These are phyloP conservation scores for Aphanomyces invadans DNA, from an alignment of 352 stramenopile genomes.

Conservation along the genomic window DNA sequence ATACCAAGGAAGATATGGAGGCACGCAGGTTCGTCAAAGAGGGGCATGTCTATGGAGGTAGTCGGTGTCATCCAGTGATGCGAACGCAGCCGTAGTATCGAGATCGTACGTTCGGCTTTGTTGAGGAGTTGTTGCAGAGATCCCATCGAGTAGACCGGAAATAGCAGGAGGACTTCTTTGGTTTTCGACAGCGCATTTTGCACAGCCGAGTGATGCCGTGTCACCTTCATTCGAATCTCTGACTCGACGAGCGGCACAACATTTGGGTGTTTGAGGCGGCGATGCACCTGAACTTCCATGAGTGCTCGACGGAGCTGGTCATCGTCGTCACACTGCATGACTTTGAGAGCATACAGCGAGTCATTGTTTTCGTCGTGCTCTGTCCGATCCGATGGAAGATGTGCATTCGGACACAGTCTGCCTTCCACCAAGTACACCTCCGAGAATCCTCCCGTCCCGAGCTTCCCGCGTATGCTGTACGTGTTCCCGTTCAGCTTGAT, in stretches of 20 bases:
- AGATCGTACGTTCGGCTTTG: slow-evolving; percentile 15
- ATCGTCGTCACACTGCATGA: slow-evolving; percentile 38
- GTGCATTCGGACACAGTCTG: neutral
- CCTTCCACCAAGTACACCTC: slow-evolving; percentile 51
- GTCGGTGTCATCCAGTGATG: neutral
- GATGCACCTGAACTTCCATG: slow-evolving; percentile 66
- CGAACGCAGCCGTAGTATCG: neutral
- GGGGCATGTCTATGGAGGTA: slow-evolving; percentile 31
- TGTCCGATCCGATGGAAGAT: neutral
- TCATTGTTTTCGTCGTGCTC: slow-evolving; percentile 7
- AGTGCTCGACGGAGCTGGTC: slow-evolving; percentile 53
- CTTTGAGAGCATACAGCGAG: slow-evolving; percentile 52
- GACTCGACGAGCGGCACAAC: slow-evolving; percentile 44
- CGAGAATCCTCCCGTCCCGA: slow-evolving; percentile 69
- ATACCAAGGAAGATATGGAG: slow-evolving; percentile 29
- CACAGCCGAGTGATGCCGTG: neutral
- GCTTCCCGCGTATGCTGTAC: slow-evolving; percentile 42
- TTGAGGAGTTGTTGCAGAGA: slow-evolving; percentile 55
- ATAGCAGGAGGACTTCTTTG: slow-evolving; percentile 60
- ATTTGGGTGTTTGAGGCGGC: slow-evolving; percentile 46
- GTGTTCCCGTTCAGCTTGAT: slow-evolving; percentile 49
- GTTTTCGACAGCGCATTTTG: slow-evolving; percentile 1
- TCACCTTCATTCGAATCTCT: slow-evolving; percentile 34
- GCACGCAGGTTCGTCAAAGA: slow-evolving; percentile 33
- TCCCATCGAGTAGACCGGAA: slow-evolving; percentile 41